Base-by-base conservation (phyloP, 352 stramenopile species). In the Globisporangium yorkense region DNA sequence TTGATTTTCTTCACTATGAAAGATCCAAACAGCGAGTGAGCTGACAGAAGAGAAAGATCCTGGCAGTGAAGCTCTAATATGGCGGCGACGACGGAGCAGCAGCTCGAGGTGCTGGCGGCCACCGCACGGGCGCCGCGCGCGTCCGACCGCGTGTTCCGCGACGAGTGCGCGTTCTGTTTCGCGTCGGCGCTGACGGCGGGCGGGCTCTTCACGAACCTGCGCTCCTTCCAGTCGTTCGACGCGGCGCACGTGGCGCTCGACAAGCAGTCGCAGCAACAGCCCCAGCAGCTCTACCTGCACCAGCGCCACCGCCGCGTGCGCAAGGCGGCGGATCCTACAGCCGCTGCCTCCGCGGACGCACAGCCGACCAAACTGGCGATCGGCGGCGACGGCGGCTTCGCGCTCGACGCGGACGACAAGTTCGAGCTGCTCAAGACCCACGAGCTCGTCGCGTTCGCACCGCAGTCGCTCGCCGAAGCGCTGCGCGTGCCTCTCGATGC, bases 101-200 rank as follows among this genome's bases (percentile, higher is more conserved):
- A 47, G 15, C 56, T 82, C 16, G 27, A 71, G 56, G 63, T 62
- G 15, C 53, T 72, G 13, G 65, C 71, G 13, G 54, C 71, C 20
- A 67, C 58, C 43, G 77, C 82, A 45, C 72, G 76, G 56, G 54
- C 90, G 8, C 75, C 84, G 39, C 70, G 69, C 29, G 72, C 71
- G 31, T 72, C 71, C 7, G 78, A 89, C 57, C 75, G 79, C 56
- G 97, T 99, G 44, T 98, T 94, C 67, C 97, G 98, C 56, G 96
- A 98, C 48, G 97, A 99, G 75, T 99, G 96, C 75, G 89, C 96
- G 46, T 98, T 98, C 65, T 98, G 88, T 18, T 99, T 99, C 70
- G 90, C 98, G 68, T 96, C 87, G 47, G 50, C 82, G 44, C 73
- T 91, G 21, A 84, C 77, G 2, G 57, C 71, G 10, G 63, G 69